Evolutionary conservation across 306 rosid species (phyloP).

Genomic region (Argentina anserina): DNA sequence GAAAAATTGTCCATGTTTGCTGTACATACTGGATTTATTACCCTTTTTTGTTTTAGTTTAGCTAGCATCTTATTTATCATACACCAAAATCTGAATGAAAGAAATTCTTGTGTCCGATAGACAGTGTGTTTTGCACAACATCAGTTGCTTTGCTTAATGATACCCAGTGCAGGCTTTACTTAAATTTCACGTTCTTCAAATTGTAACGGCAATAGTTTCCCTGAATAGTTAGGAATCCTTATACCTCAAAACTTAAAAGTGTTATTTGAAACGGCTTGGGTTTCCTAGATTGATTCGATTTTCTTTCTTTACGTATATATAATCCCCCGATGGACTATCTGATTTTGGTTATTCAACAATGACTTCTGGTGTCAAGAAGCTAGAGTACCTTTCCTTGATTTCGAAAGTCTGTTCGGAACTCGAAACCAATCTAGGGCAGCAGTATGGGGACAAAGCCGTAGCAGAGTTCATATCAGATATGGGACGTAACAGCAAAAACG

Average conservation of each 20-base stretch:
- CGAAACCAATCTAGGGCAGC: constrained; percentile 61
- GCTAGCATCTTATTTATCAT: background rate
- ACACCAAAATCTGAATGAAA: background rate
- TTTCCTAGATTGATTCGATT: background rate
- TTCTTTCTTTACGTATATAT: background rate
- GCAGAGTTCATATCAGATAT: constrained; percentile 75
- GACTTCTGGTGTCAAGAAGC: constrained; percentile 50
- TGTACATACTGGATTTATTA: background rate
- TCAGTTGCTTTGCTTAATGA: background rate
- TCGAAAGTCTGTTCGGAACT: constrained; percentile 77
- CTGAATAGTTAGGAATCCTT: background rate
- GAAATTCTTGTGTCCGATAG: background rate
- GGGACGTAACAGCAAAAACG: constrained; percentile 54
- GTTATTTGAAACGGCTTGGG: background rate
- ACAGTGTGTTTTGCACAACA: background rate
- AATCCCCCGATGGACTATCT: background rate
- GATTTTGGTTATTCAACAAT: constrained; percentile 11
- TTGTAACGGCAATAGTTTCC: background rate
- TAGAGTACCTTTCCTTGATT: constrained; percentile 69
- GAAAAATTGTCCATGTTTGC: background rate
- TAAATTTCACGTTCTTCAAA: background rate
- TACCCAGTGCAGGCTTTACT: background rate
- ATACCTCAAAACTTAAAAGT: background rate
- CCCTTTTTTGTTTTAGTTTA: background rate
- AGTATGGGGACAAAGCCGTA: constrained; percentile 51